Percentiles rank a stretch among this genome's conserved stretches.
These are phyloP conservation scores for Hemileccinum rubropunctum DNA, from an alignment of 768 basidiomycete species.

Conservation along the genomic window DNA sequence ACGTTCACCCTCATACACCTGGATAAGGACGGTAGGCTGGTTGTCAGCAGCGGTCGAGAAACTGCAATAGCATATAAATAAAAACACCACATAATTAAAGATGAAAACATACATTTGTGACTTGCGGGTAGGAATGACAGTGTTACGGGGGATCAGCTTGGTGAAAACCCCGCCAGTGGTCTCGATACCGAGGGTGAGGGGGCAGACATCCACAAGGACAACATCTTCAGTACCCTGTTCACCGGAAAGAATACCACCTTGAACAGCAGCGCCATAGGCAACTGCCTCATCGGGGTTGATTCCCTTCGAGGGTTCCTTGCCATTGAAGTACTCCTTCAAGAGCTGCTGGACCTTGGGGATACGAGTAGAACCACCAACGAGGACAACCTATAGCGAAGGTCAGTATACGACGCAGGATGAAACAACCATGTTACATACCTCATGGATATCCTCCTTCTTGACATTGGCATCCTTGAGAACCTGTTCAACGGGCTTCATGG, in stretches of 20 bases:
- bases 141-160: slow-evolving; percentile 96
- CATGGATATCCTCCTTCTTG: slow-evolving; percentile 96
- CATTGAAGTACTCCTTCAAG: slow-evolving; percentile 94
- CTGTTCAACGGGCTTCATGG: slow-evolving; percentile 99
- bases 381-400: slow-evolving; percentile 55
- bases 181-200: slow-evolving; percentile 97
- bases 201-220: slow-evolving; percentile 95
- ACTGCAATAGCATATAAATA: slow-evolving; percentile 22
- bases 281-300: slow-evolving; percentile 99
- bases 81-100: not conserved
- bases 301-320: slow-evolving; percentile 96
- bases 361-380: slow-evolving; percentile 97
- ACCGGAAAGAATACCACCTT: slow-evolving; percentile 97
- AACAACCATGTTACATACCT: slow-evolving; percentile 44
- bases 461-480: slow-evolving; percentile 97
- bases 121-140: slow-evolving; percentile 97
- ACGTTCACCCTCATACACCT: slow-evolving; percentile 97
- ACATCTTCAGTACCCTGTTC: slow-evolving; percentile 88
- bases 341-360: slow-evolving; percentile 99
- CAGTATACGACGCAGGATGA: not conserved
- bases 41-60: slow-evolving; percentile 87
- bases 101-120: slow-evolving; percentile 67
- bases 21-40: slow-evolving; percentile 94
- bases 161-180: slow-evolving; percentile 98
- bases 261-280: slow-evolving; percentile 97